Base-by-base conservation (phyloP, 192 early-diverging fungal genomes). In the Linnemannia elongata region DNA sequence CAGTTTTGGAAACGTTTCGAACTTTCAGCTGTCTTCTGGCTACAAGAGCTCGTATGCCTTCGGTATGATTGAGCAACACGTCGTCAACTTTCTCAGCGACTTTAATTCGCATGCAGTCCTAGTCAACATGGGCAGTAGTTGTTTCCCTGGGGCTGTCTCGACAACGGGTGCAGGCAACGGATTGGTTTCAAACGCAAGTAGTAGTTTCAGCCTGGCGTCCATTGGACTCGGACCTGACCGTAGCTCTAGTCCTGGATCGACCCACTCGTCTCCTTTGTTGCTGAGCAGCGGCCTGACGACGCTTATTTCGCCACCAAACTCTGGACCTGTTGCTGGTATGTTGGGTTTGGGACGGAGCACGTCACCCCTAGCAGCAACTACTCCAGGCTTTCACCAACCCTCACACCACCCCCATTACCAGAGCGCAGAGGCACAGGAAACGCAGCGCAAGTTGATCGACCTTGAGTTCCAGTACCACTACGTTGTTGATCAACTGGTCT, bases 401-500 rank as follows among this genome's bases (percentile, higher is more conserved):
- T 80, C 83, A 33, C 85, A 87, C n/a, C 85, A 87, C n/a, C 79
- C 85, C 10, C 85, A 87, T 54, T 81, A 81, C 66, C 79, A 69
- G 41, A 78, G 54, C 13, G 15, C 72, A 1, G 85, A 87, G 49
- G 79, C 75, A 49, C 84, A 88, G 71, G 86, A 88, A 24, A 68
- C 79, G 20, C 88, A 90, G 68, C 80, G 82, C 33, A 90, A 88
- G 74, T 68, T 91, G 71, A 86, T 84, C 55, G 94, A 96, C 33
- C 69, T 93, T 13, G 93, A 91, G 60, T 94, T 96, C 72, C 85
- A 91, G 60, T 96, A 94, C 78, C 82, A 90, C 38, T 95, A 94
- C 78, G 92, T 96, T 72, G 93, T 96, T 4, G 95, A 96, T 86
- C 93, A 96, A 78, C 84, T 96, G 24, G 91, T 95, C 39, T 93